A percentile compares a stretch with the other conserved stretches of the same genome.
Conservation (phyloP, 495 filamentous ascomycete species). For the Trichoderma reesei region DNA sequence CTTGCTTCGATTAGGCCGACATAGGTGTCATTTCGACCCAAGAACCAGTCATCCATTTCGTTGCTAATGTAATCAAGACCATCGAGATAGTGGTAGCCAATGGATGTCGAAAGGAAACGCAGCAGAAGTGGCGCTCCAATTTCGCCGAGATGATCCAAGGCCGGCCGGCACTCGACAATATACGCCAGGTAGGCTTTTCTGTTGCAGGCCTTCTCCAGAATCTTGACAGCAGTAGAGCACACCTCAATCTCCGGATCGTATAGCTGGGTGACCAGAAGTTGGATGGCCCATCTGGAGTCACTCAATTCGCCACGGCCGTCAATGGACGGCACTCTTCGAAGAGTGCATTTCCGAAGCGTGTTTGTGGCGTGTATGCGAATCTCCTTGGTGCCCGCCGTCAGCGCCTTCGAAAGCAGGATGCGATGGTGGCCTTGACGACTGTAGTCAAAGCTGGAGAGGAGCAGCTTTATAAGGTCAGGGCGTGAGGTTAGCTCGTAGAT, state of each 20-base stretch:
- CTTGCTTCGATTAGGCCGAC: conserved; percentile 92
- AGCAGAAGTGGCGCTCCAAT: conserved; percentile 91
- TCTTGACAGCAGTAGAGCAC: conserved; percentile 90
- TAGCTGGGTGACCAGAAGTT: conserved; percentile 87
- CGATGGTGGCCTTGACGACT: conserved; percentile 74
- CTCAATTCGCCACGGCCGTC: conserved; percentile 19
- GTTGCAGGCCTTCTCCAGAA: conserved; percentile 95
- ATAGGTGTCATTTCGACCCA: conserved; percentile 88
- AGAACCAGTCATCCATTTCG: conserved; percentile 99
- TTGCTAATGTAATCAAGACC: conserved; percentile 96
- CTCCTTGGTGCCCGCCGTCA: conserved; percentile 83
- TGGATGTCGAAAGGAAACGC: conserved; percentile 86
- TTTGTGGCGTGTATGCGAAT: conserved; percentile 82
- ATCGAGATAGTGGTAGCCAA: conserved; percentile 95
- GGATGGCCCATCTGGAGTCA: conserved; percentile 85
- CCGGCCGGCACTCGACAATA: conserved; percentile 92
- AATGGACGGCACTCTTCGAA: conserved; percentile 21
- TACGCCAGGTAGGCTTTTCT: conserved; percentile 80
- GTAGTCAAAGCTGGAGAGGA: conserved; percentile 88
- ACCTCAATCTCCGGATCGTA: conserved; percentile 97
- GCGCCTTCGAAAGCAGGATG: conserved; percentile 83
- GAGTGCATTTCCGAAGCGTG: conserved; percentile 73
- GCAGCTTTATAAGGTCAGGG: conserved; percentile 77
- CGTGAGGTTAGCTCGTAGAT: conserved; percentile 85
- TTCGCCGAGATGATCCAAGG: conserved; percentile 89